These are phyloP conservation scores for Biscogniauxia marginata DNA, from an alignment of 2,329 filamentous ascomycete species.

Conservation along the genomic window DNA sequence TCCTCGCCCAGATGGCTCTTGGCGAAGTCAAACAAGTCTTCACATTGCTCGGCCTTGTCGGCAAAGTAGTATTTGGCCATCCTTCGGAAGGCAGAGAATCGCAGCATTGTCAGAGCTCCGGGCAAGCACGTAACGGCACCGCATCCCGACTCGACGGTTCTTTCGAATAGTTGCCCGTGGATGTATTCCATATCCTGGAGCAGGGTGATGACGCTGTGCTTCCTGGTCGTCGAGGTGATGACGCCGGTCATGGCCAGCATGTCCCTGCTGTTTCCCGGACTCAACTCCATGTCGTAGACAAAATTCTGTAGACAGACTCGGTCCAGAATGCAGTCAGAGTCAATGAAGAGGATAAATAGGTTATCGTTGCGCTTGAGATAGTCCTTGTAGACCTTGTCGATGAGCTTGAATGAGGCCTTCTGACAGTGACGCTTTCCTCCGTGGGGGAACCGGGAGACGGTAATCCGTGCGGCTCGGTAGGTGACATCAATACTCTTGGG, in stretches of 20 bases:
- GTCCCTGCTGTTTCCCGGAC: slow-evolving; percentile 84
- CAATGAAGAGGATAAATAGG: slow-evolving; percentile 93
- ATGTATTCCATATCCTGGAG: slow-evolving; percentile 98
- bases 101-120: slow-evolving; percentile 90
- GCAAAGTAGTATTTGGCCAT: slow-evolving; percentile 99
- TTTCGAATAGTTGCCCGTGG: slow-evolving; percentile 93
- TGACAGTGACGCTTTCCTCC: slow-evolving; percentile 94
- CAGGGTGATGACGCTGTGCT: slow-evolving; percentile 84
- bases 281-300: slow-evolving; percentile 97
- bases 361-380: slow-evolving; percentile 89
- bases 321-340: slow-evolving; percentile 95
- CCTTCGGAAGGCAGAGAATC: slow-evolving; percentile 91
- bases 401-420: slow-evolving; percentile 87
- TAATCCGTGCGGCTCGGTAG: slow-evolving; percentile 80
- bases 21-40: slow-evolving; percentile 93
- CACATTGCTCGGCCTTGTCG: slow-evolving; percentile 91
- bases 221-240: slow-evolving; percentile 90
- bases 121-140: slow-evolving; percentile 93
- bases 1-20: slow-evolving; percentile 96
- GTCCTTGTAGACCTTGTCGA: slow-evolving; percentile 86
- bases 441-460: slow-evolving; percentile 87
- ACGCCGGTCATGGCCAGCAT: slow-evolving; percentile 98
- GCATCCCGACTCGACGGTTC: slow-evolving; percentile 91
- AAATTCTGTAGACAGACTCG: slow-evolving; percentile 93
- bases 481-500: slow-evolving; percentile 87